These are phyloP conservation scores for Anastatica hierochuntica DNA, from an alignment of 345 rosid genomes.

Conservation along the genomic window DNA sequence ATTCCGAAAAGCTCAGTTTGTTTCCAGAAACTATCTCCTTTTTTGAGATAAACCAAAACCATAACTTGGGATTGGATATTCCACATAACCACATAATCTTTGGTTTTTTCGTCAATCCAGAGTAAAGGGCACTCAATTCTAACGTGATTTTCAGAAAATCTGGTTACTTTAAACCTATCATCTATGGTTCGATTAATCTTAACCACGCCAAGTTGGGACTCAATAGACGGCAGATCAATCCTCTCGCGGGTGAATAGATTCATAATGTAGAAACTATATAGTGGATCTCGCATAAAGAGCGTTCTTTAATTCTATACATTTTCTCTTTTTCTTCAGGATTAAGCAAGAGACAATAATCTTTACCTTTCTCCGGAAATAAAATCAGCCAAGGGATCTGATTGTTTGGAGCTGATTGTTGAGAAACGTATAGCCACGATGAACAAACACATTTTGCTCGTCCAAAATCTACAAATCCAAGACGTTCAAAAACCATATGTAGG, in stretches of 20 bases:
- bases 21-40: no score
- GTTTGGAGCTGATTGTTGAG: neutral
- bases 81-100: no score
- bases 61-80: no score
- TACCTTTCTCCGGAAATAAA: neutral
- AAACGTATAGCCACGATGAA: neutral
- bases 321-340: conserved; percentile 1
- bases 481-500: neutral
- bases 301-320: neutral
- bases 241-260: neutral
- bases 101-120: no score
- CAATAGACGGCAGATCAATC: neutral
- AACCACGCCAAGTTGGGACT: neutral
- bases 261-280: neutral
- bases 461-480: conserved; percentile 4
- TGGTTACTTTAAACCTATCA: no score
- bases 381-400: conserved; percentile 1
- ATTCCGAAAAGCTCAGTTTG: no score
- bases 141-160: no score
- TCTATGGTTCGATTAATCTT: neutral
- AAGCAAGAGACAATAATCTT: conserved; percentile 2
- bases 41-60: no score
- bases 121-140: no score
- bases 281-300: neutral
- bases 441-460: conserved; percentile 6